Conservation (phyloP, 768 basidiomycete species). For the Russula brevipes region DNA sequence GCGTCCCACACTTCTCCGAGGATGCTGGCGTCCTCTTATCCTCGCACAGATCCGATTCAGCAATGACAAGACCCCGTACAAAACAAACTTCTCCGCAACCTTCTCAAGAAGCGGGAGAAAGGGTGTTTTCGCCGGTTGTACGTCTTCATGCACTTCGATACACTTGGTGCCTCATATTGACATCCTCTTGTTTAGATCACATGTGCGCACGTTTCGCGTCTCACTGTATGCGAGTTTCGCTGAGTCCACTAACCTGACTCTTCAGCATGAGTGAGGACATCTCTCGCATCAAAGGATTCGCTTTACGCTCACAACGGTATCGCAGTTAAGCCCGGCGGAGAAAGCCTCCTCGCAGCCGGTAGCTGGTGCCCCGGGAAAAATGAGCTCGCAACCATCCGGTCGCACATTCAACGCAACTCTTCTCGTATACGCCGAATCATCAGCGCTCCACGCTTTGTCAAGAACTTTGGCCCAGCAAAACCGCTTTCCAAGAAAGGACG, state of each 20-base stretch:
- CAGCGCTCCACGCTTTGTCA: constrained; percentile 63
- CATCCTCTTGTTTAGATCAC: constrained; percentile 44
- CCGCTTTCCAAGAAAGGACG: constrained; percentile 57
- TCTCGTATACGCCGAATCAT: constrained; percentile 62
- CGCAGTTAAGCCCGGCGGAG: constrained; percentile 59
- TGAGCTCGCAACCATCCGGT: constrained; percentile 75
- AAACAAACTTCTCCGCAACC: constrained; percentile 70
- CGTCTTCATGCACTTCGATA: constrained; percentile 31
- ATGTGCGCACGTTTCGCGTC: constrained; percentile 40
- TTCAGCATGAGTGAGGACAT: constrained; percentile 28
- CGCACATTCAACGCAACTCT: constrained; percentile 59
- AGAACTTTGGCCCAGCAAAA: constrained; percentile 66
- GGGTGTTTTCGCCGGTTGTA: constrained; percentile 83
- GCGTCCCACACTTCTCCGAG: constrained; percentile 25
- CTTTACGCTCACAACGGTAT: background rate
- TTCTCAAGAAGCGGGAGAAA: constrained; percentile 89
- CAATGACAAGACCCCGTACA: constrained; percentile 96
- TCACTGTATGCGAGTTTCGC: background rate
- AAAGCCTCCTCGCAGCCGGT: constrained; percentile 74
- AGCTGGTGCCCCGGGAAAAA: constrained; percentile 74
- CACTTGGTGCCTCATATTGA: background rate
- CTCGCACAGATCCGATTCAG: constrained; percentile 73
- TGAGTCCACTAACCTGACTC: constrained; percentile 4
- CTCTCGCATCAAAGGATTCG: background rate
- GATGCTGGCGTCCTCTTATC: background rate